Conservation (phyloP, 352 stramenopile species). For the Lagenidium sp. region DNA sequence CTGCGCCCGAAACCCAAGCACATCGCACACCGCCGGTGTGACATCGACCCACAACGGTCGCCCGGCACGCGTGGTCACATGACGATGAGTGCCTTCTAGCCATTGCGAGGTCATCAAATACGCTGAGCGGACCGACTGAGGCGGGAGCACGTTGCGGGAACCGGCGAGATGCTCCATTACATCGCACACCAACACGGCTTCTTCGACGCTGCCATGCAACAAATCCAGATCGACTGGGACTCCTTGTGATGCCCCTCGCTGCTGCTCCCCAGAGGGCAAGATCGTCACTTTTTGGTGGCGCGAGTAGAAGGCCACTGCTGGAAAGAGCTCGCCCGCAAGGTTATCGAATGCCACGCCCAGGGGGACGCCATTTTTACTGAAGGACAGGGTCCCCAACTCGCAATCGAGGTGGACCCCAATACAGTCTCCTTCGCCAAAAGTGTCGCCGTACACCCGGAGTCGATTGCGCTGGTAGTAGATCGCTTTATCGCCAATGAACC, state of each 20-base stretch:
- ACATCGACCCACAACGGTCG: conserved; percentile 67
- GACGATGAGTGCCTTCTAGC: conserved; percentile 31
- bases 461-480: conserved; percentile 97
- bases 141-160: conserved; percentile 13
- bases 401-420: conserved; percentile 82
- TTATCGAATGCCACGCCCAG: conserved; percentile 90
- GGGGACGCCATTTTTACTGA: conserved; percentile 83
- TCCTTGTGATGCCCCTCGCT: not conserved
- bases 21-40: conserved; percentile 17
- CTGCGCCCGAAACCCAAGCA: conserved; percentile 37
- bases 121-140: too few species aligned
- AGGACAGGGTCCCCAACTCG: conserved; percentile 76
- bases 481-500: conserved; percentile 98
- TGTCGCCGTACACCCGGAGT: conserved; percentile 80
- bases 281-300: conserved; percentile 77
- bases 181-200: conserved; percentile 52
- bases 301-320: conserved; percentile 91
- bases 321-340: conserved; percentile 83
- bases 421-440: conserved; percentile 80
- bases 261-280: conserved; percentile 2
- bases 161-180: conserved; percentile 37
- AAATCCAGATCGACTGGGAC: too few species aligned
- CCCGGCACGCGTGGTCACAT: conserved; percentile 46
- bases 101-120: conserved; percentile 53
- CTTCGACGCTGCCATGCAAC: conserved; percentile 39